A percentile compares a stretch with the other conserved stretches of the same genome.
Evolutionary conservation across 2,329 filamentous ascomycete genomes (phyloP).

Genomic region (Fusarium sp.): DNA sequence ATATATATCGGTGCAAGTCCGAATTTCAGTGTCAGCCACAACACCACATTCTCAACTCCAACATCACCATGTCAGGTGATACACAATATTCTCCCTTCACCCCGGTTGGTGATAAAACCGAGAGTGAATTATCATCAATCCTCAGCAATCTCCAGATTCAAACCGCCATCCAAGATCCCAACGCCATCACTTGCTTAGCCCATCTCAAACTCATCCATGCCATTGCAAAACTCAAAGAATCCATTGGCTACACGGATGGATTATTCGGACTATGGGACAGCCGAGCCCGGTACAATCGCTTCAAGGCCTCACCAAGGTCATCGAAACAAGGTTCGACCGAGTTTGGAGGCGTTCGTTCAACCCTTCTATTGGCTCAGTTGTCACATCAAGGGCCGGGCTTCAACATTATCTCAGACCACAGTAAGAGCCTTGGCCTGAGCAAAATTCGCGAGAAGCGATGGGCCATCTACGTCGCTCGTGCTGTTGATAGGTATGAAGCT

Average conservation of each 20-base stretch:
- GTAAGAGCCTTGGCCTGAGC: conserved; percentile 51
- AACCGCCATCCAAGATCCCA: background rate
- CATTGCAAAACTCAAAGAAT: conserved; percentile 70
- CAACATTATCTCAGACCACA: background rate
- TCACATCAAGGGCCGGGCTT: background rate
- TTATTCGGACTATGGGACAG: conserved; percentile 68
- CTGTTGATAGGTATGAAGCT: conserved; percentile 68
- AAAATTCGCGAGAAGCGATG: conserved; percentile 73
- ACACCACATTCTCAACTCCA: background rate
- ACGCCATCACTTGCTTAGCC: conserved; percentile 1
- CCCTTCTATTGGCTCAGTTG: background rate
- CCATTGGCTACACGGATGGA: conserved; percentile 67
- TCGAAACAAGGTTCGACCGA: background rate
- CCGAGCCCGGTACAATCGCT: conserved; percentile 34
- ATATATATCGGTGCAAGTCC: background rate
- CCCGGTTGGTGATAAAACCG: background rate
- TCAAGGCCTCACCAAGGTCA: background rate
- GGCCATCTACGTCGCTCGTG: conserved; percentile 71
- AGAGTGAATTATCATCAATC: background rate
- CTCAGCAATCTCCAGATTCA: background rate
- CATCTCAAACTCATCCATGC: conserved; percentile 75
- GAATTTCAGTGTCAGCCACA: background rate
- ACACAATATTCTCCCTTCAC: background rate
- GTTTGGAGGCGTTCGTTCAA: background rate
- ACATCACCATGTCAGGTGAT: background rate